A percentile compares a stretch with the other conserved stretches of the same genome.
These are phyloP conservation scores for Fusarium sp. DNA, from an alignment of 2,329 filamentous ascomycete species.

Conservation along the genomic window DNA sequence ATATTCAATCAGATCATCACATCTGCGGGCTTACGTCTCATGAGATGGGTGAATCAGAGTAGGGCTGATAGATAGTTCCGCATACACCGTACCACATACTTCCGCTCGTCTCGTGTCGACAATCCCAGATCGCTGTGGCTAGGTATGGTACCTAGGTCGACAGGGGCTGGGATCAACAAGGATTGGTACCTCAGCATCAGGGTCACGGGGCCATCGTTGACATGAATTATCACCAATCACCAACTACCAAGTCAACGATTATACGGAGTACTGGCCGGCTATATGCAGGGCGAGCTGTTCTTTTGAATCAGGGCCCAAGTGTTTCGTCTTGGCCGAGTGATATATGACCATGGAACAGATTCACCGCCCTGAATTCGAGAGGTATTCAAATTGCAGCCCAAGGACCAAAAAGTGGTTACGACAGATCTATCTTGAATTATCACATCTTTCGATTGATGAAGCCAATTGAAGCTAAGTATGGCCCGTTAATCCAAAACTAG, in stretches of 20 bases:
- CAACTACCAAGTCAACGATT: slow-evolving; percentile 25
- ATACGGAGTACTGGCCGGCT: slow-evolving; percentile 4
- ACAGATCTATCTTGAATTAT: neutral
- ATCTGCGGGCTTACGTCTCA: neutral
- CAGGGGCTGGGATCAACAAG: slow-evolving; percentile 28
- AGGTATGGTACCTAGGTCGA: slow-evolving; percentile 8
- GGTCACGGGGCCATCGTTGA: slow-evolving; percentile 30
- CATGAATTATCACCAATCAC: slow-evolving; percentile 38
- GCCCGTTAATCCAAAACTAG: neutral
- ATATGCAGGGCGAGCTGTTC: slow-evolving; percentile 43
- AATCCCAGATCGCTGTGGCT: slow-evolving; percentile 14
- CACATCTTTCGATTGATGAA: neutral
- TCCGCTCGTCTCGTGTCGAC: neutral
- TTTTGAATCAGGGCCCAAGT: slow-evolving; percentile 22
- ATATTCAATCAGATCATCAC: neutral
- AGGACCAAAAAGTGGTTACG: neutral
- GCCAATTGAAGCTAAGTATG: neutral
- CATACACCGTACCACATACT: neutral
- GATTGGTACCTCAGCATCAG: slow-evolving; percentile 14
- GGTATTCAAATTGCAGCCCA: neutral
- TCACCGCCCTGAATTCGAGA: slow-evolving; percentile 24
- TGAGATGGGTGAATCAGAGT: neutral
- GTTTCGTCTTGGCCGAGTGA: slow-evolving; percentile 19
- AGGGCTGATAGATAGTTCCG: neutral
- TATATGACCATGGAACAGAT: slow-evolving; percentile 14